Conservation (phyloP, 768 basidiomycete species). For the Crassisporium funariophilum region DNA sequence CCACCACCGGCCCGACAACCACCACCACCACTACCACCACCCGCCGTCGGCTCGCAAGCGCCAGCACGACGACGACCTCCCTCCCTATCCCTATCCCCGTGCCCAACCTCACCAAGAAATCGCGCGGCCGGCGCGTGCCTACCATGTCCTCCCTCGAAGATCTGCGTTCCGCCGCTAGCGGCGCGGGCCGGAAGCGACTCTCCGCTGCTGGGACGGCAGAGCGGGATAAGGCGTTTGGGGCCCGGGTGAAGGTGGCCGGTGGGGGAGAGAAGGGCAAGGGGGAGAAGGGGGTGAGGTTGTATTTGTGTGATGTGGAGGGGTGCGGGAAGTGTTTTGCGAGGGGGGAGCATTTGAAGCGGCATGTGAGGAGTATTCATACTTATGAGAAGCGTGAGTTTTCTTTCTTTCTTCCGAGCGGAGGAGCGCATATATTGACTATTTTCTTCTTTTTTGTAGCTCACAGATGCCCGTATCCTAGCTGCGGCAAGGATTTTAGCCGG, state of each 20-base stretch:
- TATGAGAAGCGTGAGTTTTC: conserved; percentile 83
- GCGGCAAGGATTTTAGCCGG: conserved; percentile 82
- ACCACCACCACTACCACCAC: conserved; percentile 14
- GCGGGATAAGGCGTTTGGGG: no score
- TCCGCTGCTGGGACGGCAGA: no score
- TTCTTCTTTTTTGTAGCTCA: conserved; percentile 54
- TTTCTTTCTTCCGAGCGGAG: conserved; percentile 8
- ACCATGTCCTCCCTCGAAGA: conserved; percentile 45
- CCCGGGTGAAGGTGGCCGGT: no score
- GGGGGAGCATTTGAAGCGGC: conserved; percentile 88
- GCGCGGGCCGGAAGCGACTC: conserved; percentile 38
- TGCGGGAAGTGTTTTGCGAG: conserved; percentile 90
- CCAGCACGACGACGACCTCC: conserved; percentile 11
- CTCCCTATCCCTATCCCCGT: conserved; percentile 62
- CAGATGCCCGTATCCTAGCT: conserved; percentile 77
- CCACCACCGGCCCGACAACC: conserved; percentile 12
- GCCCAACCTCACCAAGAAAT: conserved; percentile 71
- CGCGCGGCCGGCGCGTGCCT: conserved; percentile 67
- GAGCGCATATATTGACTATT: conserved; percentile 1
- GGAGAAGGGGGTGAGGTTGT: conserved; percentile 47
- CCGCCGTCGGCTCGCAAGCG: conserved; percentile 14
- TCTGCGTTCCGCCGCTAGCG: conserved; percentile 34
- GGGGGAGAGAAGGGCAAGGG: no score
- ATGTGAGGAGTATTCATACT: conserved; percentile 87
- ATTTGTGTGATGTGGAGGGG: conserved; percentile 76